Base-by-base conservation (phyloP, 352 stramenopile genomes). In the Phytophthora sp. region DNA sequence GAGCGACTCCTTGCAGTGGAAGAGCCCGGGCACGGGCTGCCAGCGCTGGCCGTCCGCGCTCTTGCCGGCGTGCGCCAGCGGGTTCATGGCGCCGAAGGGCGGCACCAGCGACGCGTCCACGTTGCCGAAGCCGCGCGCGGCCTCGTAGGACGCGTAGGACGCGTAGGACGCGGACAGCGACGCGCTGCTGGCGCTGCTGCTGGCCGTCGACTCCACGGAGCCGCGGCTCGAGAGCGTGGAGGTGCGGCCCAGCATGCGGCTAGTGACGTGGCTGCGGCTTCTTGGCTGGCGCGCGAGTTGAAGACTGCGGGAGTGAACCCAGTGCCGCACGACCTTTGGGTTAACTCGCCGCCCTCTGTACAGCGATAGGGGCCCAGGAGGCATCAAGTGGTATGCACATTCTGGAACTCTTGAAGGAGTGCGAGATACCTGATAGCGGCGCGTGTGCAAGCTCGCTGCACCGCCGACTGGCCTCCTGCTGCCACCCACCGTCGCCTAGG, bases 1-100 rank as follows among this genome's bases (percentile, higher is more conserved):
- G 4, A 94, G 62, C 35, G 85, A 93, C 65, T 95, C 87, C 58
- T 95, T 94, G 55, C 80, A 92, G 73, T 94, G 85, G 53, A 76
- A 68, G 6, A 95, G 69, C 24, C 81, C 82, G 0, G 78, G 76
- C 45, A 94, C 84, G 4, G 87, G 85, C 64, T 92, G 82, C 82
- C 82, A 94, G 28, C 84, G 81, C n/a, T 79, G 49, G 9, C 71
- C 54, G 10, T 37, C 28, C n/a, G 58, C 31, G 24, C 52, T 62
- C 30, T 57, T 61, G 0, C 71, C 62, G 7, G 50, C 46, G 12
- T 77, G 71, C 9, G 80, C 77, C 55, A 84, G 87, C 17, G 81
- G 82, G 70, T 94, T 94, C 57, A 94, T 70, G 39, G 69, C 41
- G 13, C 66, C 64, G 45, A 94, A 94, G 44, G 81, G 73, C 20